Evolutionary conservation across 2,329 filamentous ascomycete genomes (phyloP), one percentile per base, ranked within the genome.

Genomic region (Chaetomium sp.): DNA sequence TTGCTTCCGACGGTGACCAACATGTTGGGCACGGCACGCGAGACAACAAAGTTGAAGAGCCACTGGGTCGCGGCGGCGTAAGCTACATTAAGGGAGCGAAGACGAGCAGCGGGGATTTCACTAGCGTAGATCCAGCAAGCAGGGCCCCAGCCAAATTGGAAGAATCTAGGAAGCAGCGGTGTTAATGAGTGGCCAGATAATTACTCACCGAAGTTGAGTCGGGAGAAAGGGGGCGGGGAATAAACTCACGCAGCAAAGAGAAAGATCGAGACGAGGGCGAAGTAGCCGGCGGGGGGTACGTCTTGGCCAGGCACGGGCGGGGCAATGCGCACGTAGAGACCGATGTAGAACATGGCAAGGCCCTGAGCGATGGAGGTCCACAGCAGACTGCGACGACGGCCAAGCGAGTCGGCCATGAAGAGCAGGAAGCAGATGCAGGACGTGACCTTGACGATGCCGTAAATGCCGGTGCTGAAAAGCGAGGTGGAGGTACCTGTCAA

Each of bases 41-140:
- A 82, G 43, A 87, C 81, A 4, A 86, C 82, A 56, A 87, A 84
- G 65, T 87, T 87, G 69, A 87, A 87, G 5, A 87, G 66, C 83
- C 84, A 86, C 63, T 87, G 83, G 1, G 81, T 85, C 0, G 82
- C 81, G 3, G 84, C 83, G 0, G 81, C 84, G 48, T 86, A 74
- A 1, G 82, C 75, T 1, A 88, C 84, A 64, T 86, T 87, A 60
- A 85, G 71, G 11, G 79, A 79, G 47, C 85, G 72, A 5, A 87
- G 73, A 34, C 85, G 74, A 1, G 82, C 81, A 5, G 81, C 80
- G 0, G 84, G 83, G 59, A 87, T 87, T 66, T 87, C 85, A 9
- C 62, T 64, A 14, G 66, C 64, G 54, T 66, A 66, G 45, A 71
- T 71, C 84, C 84, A 87, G 72, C 81, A 85, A n/a, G 82, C 80